These are phyloP conservation scores for Fraxinus ornus DNA, from an alignment of 305 asterid genomes.

Conservation along the genomic window DNA sequence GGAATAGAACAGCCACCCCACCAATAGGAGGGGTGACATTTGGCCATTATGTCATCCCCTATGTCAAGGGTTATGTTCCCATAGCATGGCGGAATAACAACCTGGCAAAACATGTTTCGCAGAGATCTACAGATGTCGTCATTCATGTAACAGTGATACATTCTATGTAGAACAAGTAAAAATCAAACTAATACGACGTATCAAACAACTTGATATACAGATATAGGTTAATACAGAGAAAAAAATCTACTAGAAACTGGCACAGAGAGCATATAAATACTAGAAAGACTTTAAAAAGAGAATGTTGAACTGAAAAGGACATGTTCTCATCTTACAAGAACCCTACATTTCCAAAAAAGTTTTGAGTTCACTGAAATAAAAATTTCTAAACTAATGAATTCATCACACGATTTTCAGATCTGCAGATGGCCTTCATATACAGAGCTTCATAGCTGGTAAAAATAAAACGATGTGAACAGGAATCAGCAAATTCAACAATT, in stretches of 20 bases:
- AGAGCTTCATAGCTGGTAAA: not conserved
- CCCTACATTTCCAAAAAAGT: not conserved
- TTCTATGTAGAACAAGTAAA: not conserved
- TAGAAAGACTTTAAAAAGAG: not conserved
- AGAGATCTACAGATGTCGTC: not conserved
- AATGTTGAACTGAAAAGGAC: not conserved
- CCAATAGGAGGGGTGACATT: too few relatives aligned
- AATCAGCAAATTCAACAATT: not conserved
- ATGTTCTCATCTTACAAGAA: not conserved
- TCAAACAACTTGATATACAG: not conserved
- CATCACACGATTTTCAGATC: not conserved
- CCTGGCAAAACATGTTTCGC: not conserved
- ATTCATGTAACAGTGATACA: not conserved
- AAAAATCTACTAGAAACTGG: constrained; percentile 4
- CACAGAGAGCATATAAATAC: not conserved
- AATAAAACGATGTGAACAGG: not conserved
- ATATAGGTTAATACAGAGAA: not conserved
- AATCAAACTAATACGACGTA: not conserved
- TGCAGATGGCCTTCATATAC: not conserved
- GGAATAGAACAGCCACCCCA: too few relatives aligned
- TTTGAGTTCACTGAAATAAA: not conserved
- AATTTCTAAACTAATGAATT: constrained; percentile 2
- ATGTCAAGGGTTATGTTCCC: too few relatives aligned
- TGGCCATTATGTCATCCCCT: too few relatives aligned
- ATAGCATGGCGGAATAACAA: not conserved